Percentiles rank a stretch among this genome's conserved stretches.
These are phyloP conservation scores for Backusella tarrabulga DNA, from an alignment of 192 early-diverging fungal genomes.

Conservation along the genomic window DNA sequence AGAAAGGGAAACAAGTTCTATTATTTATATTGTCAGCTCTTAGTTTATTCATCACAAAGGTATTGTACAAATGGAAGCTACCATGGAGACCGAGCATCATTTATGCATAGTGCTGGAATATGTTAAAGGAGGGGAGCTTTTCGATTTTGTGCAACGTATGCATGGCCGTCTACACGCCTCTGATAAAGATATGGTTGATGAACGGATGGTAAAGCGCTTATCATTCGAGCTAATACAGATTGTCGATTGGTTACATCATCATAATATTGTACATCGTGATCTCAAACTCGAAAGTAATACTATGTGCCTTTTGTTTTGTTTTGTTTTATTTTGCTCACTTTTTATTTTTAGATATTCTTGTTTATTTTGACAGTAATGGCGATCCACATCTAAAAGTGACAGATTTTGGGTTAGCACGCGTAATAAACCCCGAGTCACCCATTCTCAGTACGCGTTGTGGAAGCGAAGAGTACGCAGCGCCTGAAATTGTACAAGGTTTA, in stretches of 20 bases:
- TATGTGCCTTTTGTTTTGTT: not conserved
- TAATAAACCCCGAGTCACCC: slow-evolving; percentile 42
- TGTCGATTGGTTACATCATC: slow-evolving; percentile 64
- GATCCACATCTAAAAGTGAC: slow-evolving; percentile 57
- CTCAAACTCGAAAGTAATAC: slow-evolving; percentile 60
- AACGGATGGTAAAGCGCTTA: slow-evolving; percentile 40
- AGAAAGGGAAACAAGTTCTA: not conserved
- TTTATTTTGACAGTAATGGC: slow-evolving; percentile 29
- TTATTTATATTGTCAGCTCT: not conserved
- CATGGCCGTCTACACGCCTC: slow-evolving; percentile 21
- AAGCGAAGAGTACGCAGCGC: slow-evolving; percentile 77
- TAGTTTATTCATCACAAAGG: slow-evolving; percentile 60
- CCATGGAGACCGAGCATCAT: slow-evolving; percentile 58
- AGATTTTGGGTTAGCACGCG: slow-evolving; percentile 60
- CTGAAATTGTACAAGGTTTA: slow-evolving; percentile 63
- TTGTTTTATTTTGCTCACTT: not conserved
- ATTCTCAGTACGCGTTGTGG: slow-evolving; percentile 63
- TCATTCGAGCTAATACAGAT: slow-evolving; percentile 52
- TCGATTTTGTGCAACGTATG: slow-evolving; percentile 57
- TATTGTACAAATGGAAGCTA: slow-evolving; percentile 60
- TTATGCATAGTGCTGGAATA: slow-evolving; percentile 70
- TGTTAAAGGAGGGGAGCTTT: slow-evolving; percentile 70
- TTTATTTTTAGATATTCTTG: slow-evolving; percentile 37
- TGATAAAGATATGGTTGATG: slow-evolving; percentile 39
- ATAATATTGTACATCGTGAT: slow-evolving; percentile 61